Base-by-base conservation (phyloP, 140 eudicot genomes). In the Senecio squalidus region DNA sequence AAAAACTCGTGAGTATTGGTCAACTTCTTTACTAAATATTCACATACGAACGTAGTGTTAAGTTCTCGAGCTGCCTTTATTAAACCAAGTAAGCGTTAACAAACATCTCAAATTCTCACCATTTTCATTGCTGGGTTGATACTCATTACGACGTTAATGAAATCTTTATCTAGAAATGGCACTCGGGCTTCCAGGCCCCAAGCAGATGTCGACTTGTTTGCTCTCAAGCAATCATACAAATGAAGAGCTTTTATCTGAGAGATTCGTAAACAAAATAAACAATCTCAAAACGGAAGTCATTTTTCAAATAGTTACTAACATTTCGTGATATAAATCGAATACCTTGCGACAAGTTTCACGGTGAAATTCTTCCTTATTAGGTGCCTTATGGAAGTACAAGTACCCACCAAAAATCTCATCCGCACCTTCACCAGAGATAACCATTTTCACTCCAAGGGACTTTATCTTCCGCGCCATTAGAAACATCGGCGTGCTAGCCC, bases 101-200 rank as follows among this genome's bases (percentile, higher is more conserved):
- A 44, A 16, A n/a, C 50, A 44, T 44, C 10, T 0, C 24, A 44
- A n/a, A 44, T 31, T 29, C 56, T 64, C 62, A 82, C 82, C 84
- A 78, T 62, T 61, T 74, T 82, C 90, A 78, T 64, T 26, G 76
- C 64, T 4, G 79, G 80, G 59, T 79, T 77, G 18, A 69, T 76
- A 64, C 64, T 67, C 82, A 78, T 75, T 28, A 82, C 71, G 6
- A 51, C 78, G 30, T 82, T 56, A 43, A 86, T 58, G 74, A 86
- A 86, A 25, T 86, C 83, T 73, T 77, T 80, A 27, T 86, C 95
- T 29, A 86, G 41, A 65, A 86, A 82, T 0, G 95, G 93, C 46
- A 86, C 92, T 25, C 92, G 83, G 14, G 85, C 85, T 68, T 86
- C 83, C 72, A 86, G 45, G 5, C 85, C 95, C 92, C 95, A 86